phyloP scores from a whole-genome alignment of 352 stramenopile genomes.

The Pythium dissimile region DNA sequence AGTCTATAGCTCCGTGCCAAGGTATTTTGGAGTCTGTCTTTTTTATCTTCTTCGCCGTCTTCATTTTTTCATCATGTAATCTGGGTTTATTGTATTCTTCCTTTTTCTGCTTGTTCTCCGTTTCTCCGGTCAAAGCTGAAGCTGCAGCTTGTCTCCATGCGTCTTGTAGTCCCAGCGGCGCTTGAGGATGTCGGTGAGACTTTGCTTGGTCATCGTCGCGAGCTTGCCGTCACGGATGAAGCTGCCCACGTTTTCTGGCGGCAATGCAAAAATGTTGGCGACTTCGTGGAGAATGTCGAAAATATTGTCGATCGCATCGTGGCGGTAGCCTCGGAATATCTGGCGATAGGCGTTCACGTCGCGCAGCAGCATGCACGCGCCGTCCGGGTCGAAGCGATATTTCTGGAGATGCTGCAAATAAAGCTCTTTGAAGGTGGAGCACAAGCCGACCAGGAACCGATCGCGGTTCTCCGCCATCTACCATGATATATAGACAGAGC shows the following conservation, averaged over 20 bases:
- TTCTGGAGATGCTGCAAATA: constrained; percentile 74
- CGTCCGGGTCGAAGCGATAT: constrained; percentile 78
- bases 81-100: not conserved
- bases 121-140: constrained; percentile 28
- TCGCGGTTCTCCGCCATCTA: constrained; percentile 64
- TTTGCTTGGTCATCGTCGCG: constrained; percentile 53
- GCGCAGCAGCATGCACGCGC: constrained; percentile 75
- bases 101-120: not conserved
- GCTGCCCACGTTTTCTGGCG: constrained; percentile 68
- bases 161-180: constrained; percentile 83
- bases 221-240: constrained; percentile 77
- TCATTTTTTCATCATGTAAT: too few relatives aligned
- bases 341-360: constrained; percentile 74
- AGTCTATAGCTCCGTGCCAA: constrained; percentile 67
- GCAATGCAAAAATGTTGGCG: constrained; percentile 78
- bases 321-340: constrained; percentile 48
- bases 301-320: constrained; percentile 48
- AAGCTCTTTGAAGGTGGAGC: constrained; percentile 63
- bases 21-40: not conserved
- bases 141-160: constrained; percentile 66
- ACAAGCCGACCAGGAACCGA: constrained; percentile 51
- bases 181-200: constrained; percentile 62
- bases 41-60: not conserved
- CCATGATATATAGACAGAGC: not conserved
- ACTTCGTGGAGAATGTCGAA: constrained; percentile 82